Evolutionary conservation across 441 rosid genomes (phyloP).

Genomic region (Jatropha podagrica): DNA sequence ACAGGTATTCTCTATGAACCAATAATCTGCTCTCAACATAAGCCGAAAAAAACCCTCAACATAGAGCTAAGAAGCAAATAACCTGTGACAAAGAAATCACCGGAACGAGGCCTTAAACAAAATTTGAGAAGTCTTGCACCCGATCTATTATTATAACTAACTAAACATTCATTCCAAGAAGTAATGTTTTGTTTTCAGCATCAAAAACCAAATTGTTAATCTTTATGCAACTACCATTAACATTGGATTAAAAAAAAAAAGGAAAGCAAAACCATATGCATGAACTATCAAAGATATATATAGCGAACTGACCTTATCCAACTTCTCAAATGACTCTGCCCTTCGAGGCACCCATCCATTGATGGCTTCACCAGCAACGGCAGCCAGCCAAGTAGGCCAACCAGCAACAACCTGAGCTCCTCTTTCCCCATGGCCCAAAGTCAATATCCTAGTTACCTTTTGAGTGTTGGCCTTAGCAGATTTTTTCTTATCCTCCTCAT

Average conservation of each 20-base stretch:
- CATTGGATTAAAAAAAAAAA: background rate
- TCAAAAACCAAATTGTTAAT: background rate
- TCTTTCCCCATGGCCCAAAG: conserved; percentile 57
- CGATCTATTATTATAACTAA: background rate
- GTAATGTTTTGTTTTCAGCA: background rate
- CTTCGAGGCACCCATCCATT: conserved; percentile 89
- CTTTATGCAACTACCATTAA: background rate
- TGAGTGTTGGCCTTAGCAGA: conserved; percentile 30
- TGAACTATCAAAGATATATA: background rate
- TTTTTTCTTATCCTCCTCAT: conserved; percentile 46
- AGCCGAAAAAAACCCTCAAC: background rate
- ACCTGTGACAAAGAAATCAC: background rate
- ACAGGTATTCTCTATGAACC: background rate
- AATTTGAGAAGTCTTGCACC: background rate
- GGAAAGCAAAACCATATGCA: background rate
- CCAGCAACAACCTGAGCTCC: conserved; percentile 79
- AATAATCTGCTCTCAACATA: background rate
- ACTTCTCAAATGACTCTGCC: conserved; percentile 86
- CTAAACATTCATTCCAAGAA: background rate
- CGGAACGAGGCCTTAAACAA: background rate
- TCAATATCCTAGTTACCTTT: conserved; percentile 41
- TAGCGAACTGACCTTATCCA: conserved; percentile 66
- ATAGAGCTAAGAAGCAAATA: background rate
- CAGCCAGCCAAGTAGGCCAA: conserved; percentile 92
- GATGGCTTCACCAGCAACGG: conserved; percentile 94